A percentile compares a stretch with the other conserved stretches of the same genome.
Conservation (phyloP, 176 grass and related monocot genomes). For the Triticum turgidum region DNA sequence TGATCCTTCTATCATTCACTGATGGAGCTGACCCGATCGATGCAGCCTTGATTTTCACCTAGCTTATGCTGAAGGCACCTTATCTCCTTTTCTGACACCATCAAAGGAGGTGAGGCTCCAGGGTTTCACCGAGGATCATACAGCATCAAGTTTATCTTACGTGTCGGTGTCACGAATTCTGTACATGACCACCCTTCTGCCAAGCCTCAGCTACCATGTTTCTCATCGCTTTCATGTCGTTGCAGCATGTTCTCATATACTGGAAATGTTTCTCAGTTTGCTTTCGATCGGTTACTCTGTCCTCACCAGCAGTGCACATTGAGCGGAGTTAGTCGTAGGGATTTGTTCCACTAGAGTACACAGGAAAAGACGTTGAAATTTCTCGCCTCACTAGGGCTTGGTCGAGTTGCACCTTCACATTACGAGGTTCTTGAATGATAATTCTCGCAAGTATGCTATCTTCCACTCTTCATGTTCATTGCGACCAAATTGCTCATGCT, state of each 20-base stretch:
- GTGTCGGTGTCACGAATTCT: neutral
- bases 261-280: neutral
- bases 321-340: neutral
- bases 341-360: neutral
- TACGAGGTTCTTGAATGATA: neutral
- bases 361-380: neutral
- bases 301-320: neutral
- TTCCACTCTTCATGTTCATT: neutral
- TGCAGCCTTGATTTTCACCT: neutral
- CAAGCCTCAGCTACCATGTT: neutral
- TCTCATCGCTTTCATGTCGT: neutral
- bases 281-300: neutral
- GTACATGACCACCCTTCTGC: neutral
- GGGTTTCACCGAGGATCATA: neutral
- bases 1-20: neutral
- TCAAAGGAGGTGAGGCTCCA: neutral
- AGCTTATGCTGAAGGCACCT: neutral
- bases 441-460: neutral
- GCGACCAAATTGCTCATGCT: neutral
- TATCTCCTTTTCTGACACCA: neutral
- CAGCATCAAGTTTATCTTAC: neutral
- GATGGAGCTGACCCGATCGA: neutral
- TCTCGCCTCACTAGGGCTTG: neutral
- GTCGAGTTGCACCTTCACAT: neutral
- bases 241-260: neutral